Evolutionary conservation across 176 grass and related monocot species (phyloP), one percentile per base, ranked within the genome.

Genomic region (Alloteropsis semialata): DNA sequence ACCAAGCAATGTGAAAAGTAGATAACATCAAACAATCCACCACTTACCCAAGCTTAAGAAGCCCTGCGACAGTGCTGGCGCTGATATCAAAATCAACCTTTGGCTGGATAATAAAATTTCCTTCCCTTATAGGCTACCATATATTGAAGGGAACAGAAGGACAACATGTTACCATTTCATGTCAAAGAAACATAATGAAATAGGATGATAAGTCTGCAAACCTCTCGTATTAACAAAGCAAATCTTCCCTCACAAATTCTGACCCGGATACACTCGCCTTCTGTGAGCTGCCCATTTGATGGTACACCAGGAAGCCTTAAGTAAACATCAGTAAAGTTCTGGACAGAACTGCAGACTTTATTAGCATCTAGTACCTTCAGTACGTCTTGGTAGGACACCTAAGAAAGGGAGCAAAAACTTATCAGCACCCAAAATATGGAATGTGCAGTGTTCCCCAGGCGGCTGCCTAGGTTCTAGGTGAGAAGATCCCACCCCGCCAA

Each of bases 21-120:
- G 43, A 51, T 3, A 64, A 54, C 37, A 28, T 22, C 19, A 76
- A 68, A 81, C 0, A 82, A 59, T 65, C 32, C 28, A 81, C 29
- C 72, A 91, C 83, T 75, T 78, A 98, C 96, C 96, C 96, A 90
- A 98, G 92, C 77, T 95, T 98, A 79, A 98, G 92, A 87, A 98
- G 96, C 42, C 96, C 96, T 82, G 90, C 86, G 61, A 98, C 96
- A 86, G 96, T 98, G 62, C 90, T 95, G 69, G 90, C 92, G 90
- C 92, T 98, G 68, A 98, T 98, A 92, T 98, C 96, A 82, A 98
- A 98, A 76, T 98, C 96, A 74, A 98, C 96, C 75, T 98, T 98
- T 76, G 96, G 96, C 68, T 98, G 96, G 82, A 98, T 90, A 49
- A 98, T 98, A 82, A 98, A 98, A 84, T 95, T 95, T 51, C 96